Conservation (phyloP, 2,329 filamentous ascomycete genomes). For the Fusarium marasasianum region DNA sequence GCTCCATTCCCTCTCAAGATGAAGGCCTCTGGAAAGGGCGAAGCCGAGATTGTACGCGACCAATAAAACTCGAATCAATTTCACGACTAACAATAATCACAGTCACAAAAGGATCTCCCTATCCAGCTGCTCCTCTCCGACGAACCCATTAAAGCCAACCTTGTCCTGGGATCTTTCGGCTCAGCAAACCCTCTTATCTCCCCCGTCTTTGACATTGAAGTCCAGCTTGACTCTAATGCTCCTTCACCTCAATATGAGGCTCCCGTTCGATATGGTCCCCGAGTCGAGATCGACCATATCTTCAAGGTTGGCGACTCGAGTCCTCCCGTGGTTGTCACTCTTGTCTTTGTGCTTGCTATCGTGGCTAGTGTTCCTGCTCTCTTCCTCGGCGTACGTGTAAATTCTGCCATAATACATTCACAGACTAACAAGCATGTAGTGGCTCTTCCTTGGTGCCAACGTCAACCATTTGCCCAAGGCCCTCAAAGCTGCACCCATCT, state of each 20-base stretch:
- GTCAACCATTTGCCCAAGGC: slow-evolving; percentile 80
- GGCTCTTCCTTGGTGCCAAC: slow-evolving; percentile 85
- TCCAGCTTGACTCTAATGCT: slow-evolving; percentile 70
- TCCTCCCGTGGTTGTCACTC: slow-evolving; percentile 80
- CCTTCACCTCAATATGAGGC: slow-evolving; percentile 69
- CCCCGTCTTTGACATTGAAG: slow-evolving; percentile 76
- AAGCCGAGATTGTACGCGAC: slow-evolving; percentile 79
- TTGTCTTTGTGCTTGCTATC: slow-evolving; percentile 80
- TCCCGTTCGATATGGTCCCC: slow-evolving; percentile 84
- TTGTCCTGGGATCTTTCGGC: slow-evolving; percentile 90
- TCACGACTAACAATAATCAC: slow-evolving; percentile 40
- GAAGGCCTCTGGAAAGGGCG: slow-evolving; percentile 88
- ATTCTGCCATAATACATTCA: no score
- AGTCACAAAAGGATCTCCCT: slow-evolving; percentile 92
- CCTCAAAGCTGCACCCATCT: slow-evolving; percentile 77
- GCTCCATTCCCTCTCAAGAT: slow-evolving; percentile 85
- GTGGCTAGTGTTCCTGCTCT: slow-evolving; percentile 78
- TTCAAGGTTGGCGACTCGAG: slow-evolving; percentile 84
- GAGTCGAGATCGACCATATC: slow-evolving; percentile 87
- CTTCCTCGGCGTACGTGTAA: slow-evolving; percentile 69
- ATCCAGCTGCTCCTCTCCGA: slow-evolving; percentile 77
- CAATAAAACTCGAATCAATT: background rate
- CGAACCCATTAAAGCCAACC: slow-evolving; percentile 77
- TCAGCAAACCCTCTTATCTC: slow-evolving; percentile 72
- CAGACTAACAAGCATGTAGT: slow-evolving; percentile 60